Evolutionary conservation across 768 basidiomycete genomes (phyloP), one percentile per base, ranked within the genome.

Genomic region (Serendipita vermifera): DNA sequence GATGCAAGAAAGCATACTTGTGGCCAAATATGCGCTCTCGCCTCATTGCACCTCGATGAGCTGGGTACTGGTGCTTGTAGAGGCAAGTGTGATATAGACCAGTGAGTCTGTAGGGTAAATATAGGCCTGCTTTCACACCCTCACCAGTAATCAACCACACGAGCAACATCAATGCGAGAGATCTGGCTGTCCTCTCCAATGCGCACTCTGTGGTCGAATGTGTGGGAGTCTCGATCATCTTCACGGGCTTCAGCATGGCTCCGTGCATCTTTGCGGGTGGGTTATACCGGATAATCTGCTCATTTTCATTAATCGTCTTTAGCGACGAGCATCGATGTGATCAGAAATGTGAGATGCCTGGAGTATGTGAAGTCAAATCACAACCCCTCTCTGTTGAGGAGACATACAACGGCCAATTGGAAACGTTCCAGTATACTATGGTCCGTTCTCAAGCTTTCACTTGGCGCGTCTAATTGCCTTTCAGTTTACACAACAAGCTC

Each of bases 331-430:
- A 82, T 62, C 54, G 69, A n/a, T 82, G 80, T 58, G 54, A 61
- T 9, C 64, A 69, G 0, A 35, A 67, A 2, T 83, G 81, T 57
- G 60, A 66, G 14, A 67, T 72, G 0, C 61, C 63, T 0, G 81
- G 82, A 2, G 76, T 75, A 15, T 83, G 81, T 56, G 70, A 79
- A 40, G 80, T 82, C 13, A 74, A 81, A 55, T 78, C 75, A 0
- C 68, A 73, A 0, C 81, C 81, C 0, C 74, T 77, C 54, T 77
- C 79, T 0, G 73, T 83, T 32, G 76, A 81, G 61, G 77, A 79
- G 3, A 81, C 78, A 0, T 83, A 82, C 60, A 75, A 74, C 0
- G 82, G 81, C 0, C 69, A 65, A 57, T 76, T 81, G 48, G 78
- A 80, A 58, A 80, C 75, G 0, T 83, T 82, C 61, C 75, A 78